Conservation (phyloP, 2,329 filamentous ascomycete species). For the Colletotrichum incanum region DNA sequence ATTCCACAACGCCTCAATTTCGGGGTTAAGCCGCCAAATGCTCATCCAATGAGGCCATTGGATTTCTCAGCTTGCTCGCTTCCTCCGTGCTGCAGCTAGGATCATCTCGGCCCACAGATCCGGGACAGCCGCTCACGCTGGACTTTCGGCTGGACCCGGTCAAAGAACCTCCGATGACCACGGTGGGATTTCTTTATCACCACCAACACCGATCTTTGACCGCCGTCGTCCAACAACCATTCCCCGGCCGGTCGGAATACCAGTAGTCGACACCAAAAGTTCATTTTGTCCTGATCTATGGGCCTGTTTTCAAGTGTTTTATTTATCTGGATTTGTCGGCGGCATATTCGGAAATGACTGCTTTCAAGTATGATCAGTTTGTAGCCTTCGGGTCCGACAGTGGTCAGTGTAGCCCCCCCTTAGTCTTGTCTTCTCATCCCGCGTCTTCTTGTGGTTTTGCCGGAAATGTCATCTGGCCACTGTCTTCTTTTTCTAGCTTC, state of each 20-base stretch:
- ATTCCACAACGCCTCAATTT: conserved; percentile 21
- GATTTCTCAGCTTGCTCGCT: conserved; percentile 17
- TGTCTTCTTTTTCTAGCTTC: not conserved
- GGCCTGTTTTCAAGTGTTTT: not conserved
- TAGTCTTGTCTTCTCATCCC: not conserved
- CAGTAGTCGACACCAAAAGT: too few species aligned
- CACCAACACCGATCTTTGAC: conserved; percentile 4
- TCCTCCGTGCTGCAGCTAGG: conserved; percentile 6
- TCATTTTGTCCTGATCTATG: not conserved
- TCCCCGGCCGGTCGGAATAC: conserved; percentile 2
- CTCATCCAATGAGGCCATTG: conserved; percentile 14
- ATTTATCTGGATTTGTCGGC: not conserved
- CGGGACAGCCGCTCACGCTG: conserved; percentile 18
- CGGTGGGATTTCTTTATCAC: conserved; percentile 22
- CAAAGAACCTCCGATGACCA: conserved; percentile 27
- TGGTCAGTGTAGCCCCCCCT: conserved; percentile 52
- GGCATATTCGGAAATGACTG: conserved; percentile 23
- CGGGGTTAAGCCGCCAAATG: conserved; percentile 14
- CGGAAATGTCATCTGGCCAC: too few species aligned
- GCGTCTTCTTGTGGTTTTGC: conserved; percentile 1
- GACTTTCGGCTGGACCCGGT: conserved; percentile 21
- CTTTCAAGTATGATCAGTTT: conserved; percentile 52
- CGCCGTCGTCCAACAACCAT: not conserved
- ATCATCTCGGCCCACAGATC: conserved; percentile 23
- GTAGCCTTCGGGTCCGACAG: conserved; percentile 64